Evolutionary conservation across 495 filamentous ascomycete species (phyloP), one percentile per base, ranked within the genome.

Genomic region (Cenococcum geophilum): DNA sequence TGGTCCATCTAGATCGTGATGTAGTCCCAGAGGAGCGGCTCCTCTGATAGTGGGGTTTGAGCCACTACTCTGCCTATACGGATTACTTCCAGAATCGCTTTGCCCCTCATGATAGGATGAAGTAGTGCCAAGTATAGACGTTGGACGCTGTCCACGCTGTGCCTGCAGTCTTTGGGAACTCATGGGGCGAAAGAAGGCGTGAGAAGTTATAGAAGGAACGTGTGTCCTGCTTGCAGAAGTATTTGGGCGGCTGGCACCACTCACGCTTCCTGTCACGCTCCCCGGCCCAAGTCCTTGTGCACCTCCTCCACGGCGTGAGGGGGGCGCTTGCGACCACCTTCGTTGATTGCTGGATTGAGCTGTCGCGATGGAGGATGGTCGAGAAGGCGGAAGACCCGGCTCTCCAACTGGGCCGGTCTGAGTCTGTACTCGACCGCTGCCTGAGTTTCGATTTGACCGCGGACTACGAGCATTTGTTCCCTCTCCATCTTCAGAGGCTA

Each of bases 151-250:
- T 50, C 84, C 85, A 69, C 93, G 79, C 71, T 97, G 95, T 55
- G 91, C 92, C 73, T 98, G 93, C 52, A 97, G 78, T 70, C 89
- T 84, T 73, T 97, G 92, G 22, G 91, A 95, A 75, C 91, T 97
- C 93, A 98, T 95, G 18, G 93, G 93, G 9, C 86, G 86, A 67
- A 96, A 96, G 73, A 98, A 97, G 20, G 87, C 92, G 64, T 92
- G 86, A 14, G 91, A 90, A 8, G 91, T 85, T 32, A 98, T 76
- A 0, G 87, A 89, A 8, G 93, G 92, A 37, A 95, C 92, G 77
- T 98, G 93, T 18, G 88, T 92, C 68, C 85, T 81, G 71, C 88
- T 90, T 2, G 80, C 81, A 25, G 82, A 81, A 5, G 73, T 74
- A 42, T 73, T 72, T 42, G 73, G 69, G 43, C 67, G 70, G 45